phyloP scores from a whole-genome alignment of 1,284 basidiomycete genomes.

The Cryptococcus sp. region DNA sequence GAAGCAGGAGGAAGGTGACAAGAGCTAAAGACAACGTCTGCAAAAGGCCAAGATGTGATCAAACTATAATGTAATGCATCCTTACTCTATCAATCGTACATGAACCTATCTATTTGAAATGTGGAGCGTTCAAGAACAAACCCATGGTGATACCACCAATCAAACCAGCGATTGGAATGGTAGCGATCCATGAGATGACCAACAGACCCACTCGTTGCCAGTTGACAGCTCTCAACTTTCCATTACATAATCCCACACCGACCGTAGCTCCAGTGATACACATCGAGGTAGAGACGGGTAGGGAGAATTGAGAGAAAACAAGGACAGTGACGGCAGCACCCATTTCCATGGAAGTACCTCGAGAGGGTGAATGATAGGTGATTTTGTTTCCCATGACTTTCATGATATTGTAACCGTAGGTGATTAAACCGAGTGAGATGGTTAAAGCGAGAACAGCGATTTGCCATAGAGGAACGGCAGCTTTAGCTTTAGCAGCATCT shows the following conservation, averaged over 20 bases:
- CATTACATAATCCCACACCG: slow-evolving; percentile 49
- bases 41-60: too few relatives aligned
- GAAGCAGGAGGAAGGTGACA: too few relatives aligned
- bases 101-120: slow-evolving; percentile 20
- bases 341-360: slow-evolving; percentile 52
- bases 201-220: slow-evolving; percentile 35
- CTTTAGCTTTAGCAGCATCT: slow-evolving; percentile 34
- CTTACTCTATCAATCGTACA: not conserved
- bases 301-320: slow-evolving; percentile 47
- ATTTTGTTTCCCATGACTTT: slow-evolving; percentile 51
- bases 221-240: slow-evolving; percentile 45
- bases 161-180: slow-evolving; percentile 45
- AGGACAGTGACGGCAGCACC: slow-evolving; percentile 50
- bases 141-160: slow-evolving; percentile 42
- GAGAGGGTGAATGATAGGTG: slow-evolving; percentile 50
- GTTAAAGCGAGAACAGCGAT: slow-evolving; percentile 43
- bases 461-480: slow-evolving; percentile 49
- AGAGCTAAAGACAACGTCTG: too few relatives aligned
- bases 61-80: too few relatives aligned
- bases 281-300: slow-evolving; percentile 50
- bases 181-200: slow-evolving; percentile 42
- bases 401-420: slow-evolving; percentile 48
- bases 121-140: slow-evolving; percentile 45
- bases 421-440: slow-evolving; percentile 49
- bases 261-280: slow-evolving; percentile 51